Conservation (phyloP, 108 stramenopile genomes). For the Heterococcus sp. region DNA sequence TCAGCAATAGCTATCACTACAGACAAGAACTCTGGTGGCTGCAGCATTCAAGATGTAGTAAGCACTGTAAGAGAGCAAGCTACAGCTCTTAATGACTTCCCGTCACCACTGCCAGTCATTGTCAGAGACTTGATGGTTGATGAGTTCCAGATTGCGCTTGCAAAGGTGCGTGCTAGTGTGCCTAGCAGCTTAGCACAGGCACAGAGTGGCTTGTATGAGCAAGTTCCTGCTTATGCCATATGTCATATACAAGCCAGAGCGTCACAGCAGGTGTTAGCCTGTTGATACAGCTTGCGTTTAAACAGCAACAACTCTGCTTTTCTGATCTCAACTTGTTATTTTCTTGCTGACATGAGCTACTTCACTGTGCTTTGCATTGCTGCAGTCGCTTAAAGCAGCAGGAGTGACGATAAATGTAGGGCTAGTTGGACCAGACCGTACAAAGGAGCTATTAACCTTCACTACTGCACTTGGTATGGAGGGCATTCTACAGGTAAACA, state of each 20-base stretch:
- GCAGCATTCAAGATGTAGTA: not conserved
- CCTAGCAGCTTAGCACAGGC: too few relatives aligned
- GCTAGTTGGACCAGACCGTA: not conserved
- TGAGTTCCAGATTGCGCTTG: not conserved
- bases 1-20: not conserved
- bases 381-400: not conserved
- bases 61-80: not conserved
- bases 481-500: not conserved
- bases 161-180: not conserved
- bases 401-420: not conserved
- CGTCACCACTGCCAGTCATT: not conserved
- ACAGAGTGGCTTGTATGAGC: too few relatives aligned
- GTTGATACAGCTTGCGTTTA: too few relatives aligned
- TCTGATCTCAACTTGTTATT: too few relatives aligned
- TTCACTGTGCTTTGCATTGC: too few relatives aligned
- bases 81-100: not conserved
- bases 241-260: too few relatives aligned
- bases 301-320: too few relatives aligned
- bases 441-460: not conserved
- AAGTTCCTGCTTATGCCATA: too few relatives aligned
- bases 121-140: not conserved
- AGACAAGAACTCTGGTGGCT: not conserved
- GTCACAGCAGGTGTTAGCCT: too few relatives aligned
- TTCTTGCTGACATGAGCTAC: too few relatives aligned
- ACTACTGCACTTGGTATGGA: not conserved